phyloP scores from a whole-genome alignment of 2,329 filamentous ascomycete genomes.

The Daldinia sp. region DNA sequence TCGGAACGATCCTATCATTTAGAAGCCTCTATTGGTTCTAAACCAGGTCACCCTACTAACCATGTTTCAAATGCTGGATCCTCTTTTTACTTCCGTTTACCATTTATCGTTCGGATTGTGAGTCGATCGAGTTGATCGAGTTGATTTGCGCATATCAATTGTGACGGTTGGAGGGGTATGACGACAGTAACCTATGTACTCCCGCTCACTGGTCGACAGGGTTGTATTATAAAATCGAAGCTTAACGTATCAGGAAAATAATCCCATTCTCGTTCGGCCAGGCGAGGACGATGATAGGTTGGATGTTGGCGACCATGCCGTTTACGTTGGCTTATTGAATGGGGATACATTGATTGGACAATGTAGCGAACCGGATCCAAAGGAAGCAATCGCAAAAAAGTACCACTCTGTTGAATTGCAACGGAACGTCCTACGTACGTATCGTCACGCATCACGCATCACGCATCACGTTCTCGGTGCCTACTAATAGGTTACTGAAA shows the following conservation, averaged over 20 bases:
- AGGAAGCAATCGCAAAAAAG: conserved; percentile 24
- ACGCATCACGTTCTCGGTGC: background rate
- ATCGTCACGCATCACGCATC: too few species aligned
- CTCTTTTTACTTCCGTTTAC: conserved; percentile 1
- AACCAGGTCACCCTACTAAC: background rate
- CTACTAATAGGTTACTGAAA: background rate
- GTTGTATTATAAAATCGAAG: conserved; percentile 31
- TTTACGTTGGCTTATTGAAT: conserved; percentile 22
- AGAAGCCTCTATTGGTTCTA: background rate
- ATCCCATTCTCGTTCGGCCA: conserved; percentile 24
- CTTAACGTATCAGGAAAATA: conserved; percentile 28
- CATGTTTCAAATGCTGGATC: conserved; percentile 8
- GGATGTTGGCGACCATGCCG: conserved; percentile 13
- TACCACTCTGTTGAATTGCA: conserved; percentile 10
- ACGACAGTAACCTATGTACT: conserved; percentile 24
- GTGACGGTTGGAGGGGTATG: conserved; percentile 28
- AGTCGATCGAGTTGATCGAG: background rate
- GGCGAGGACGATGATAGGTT: conserved; percentile 24
- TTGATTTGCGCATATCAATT: conserved; percentile 1
- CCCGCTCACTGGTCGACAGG: conserved; percentile 19
- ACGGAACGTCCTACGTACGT: conserved; percentile 7
- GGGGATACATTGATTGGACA: conserved; percentile 26
- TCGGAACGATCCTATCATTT: background rate
- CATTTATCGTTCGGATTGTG: too few species aligned
- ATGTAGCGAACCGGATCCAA: conserved; percentile 29